Conservation (phyloP, 2,329 filamentous ascomycete genomes). For the Anisogramma anomala region DNA sequence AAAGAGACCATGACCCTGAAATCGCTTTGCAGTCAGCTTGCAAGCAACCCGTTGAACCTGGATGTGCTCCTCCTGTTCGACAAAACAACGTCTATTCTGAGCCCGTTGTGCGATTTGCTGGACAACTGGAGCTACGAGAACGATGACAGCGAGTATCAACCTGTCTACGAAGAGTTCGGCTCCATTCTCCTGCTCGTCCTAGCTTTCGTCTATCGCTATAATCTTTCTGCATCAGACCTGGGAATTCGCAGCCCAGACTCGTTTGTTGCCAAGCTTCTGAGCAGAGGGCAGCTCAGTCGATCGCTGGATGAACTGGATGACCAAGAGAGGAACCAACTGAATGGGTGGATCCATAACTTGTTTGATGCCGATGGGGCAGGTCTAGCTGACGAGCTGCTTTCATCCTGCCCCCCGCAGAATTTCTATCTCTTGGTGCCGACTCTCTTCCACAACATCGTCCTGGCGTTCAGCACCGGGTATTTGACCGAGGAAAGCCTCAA, state of each 20-base stretch:
- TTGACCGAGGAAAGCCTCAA: conserved; percentile 60
- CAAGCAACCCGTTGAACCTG: conserved; percentile 57
- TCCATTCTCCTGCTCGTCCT: conserved; percentile 62
- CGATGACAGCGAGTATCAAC: conserved; percentile 74
- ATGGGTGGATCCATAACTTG: conserved; percentile 65
- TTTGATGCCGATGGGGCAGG: conserved; percentile 64
- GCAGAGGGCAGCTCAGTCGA: conserved; percentile 45
- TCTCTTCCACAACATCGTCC: conserved; percentile 62
- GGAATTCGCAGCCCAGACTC: conserved; percentile 49
- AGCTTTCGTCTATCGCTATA: conserved; percentile 66
- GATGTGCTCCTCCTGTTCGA: conserved; percentile 70
- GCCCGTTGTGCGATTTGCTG: conserved; percentile 62
- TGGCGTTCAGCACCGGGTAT: conserved; percentile 54
- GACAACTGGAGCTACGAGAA: conserved; percentile 75
- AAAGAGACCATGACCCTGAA: conserved; percentile 76
- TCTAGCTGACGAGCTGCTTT: conserved; percentile 69
- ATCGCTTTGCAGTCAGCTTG: conserved; percentile 59
- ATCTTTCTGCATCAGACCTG: conserved; percentile 51
- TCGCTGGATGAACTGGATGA: conserved; percentile 49
- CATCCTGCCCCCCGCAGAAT: conserved; percentile 68
- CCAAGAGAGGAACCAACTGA: conserved; percentile 53
- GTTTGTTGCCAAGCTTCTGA: conserved; percentile 57
- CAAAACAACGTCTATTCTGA: conserved; percentile 55
- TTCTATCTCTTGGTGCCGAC: conserved; percentile 72
- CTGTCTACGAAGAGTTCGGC: conserved; percentile 77